Conservation (phyloP, 23 red algal genomes). For the Pyropia haitanensis region DNA sequence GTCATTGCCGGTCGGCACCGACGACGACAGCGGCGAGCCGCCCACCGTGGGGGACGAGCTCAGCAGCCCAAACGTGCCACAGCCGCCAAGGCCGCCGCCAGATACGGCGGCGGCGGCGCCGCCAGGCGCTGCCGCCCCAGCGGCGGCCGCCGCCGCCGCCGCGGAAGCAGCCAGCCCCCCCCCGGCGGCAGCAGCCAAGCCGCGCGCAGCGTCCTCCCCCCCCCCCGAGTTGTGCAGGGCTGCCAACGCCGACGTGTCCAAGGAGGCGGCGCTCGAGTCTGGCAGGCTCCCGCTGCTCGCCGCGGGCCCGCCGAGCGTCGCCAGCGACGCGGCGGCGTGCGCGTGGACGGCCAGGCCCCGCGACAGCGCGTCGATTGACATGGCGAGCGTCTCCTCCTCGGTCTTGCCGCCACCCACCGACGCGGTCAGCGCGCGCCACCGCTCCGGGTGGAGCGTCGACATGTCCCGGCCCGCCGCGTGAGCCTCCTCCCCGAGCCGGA, state of each 20-base stretch:
- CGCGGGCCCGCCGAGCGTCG: not conserved
- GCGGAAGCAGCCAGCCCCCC: not conserved
- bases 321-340: not conserved
- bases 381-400: slow-evolving; percentile 22
- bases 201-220: too few species aligned
- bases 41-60: not conserved
- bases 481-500: slow-evolving; percentile 57
- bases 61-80: not conserved
- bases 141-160: not conserved
- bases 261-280: not conserved
- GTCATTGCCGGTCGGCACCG: not conserved
- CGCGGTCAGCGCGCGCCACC: slow-evolving; percentile 16
- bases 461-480: slow-evolving; percentile 7
- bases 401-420: slow-evolving; percentile 43
- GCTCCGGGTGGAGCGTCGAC: slow-evolving; percentile 6
- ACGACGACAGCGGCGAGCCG: not conserved
- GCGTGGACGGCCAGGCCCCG: slow-evolving; percentile 21
- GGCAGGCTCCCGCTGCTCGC: slow-evolving; percentile 1
- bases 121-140: not conserved
- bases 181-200: too few species aligned
- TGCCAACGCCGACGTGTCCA: not conserved
- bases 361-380: slow-evolving; percentile 46
- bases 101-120: not conserved
- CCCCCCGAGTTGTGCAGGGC: not conserved
- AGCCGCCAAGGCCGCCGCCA: not conserved